Percentiles rank a stretch among this genome's conserved stretches.
These are phyloP conservation scores for Phoenix roebelenii DNA, from an alignment of 176 grass and related monocot species.

Conservation along the genomic window DNA sequence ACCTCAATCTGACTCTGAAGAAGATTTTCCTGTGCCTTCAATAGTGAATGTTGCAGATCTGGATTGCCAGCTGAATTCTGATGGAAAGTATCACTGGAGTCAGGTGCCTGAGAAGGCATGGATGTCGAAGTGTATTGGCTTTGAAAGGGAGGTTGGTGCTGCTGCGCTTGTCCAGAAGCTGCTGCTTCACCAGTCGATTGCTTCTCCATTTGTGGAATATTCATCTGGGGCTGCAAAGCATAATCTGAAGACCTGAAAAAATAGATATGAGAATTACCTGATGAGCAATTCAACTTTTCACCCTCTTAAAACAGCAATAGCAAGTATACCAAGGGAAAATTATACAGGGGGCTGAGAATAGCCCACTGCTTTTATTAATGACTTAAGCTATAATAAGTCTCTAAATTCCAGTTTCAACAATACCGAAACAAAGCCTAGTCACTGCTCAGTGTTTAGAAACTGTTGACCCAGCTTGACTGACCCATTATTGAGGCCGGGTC, in stretches of 20 bases:
- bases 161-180: background rate
- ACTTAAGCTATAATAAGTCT: too few species aligned
- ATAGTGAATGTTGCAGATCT: background rate
- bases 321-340: background rate
- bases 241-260: constrained; percentile 9
- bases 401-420: too few species aligned
- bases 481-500: too few species aligned
- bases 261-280: background rate
- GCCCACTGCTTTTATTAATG: too few species aligned
- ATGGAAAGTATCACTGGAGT: background rate
- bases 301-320: too few species aligned
- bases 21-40: constrained; percentile 18
- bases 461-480: too few species aligned
- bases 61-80: background rate
- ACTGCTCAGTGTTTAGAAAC: too few species aligned
- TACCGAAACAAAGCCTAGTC: too few species aligned
- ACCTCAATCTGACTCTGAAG: constrained; percentile 24
- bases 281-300: background rate
- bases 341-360: background rate
- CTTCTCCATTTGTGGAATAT: constrained; percentile 1
- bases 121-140: background rate
- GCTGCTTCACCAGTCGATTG: background rate
- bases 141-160: background rate
- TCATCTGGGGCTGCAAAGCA: background rate
- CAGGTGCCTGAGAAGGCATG: background rate